phyloP scores from a whole-genome alignment of 768 basidiomycete genomes.

The Mycena filopes region DNA sequence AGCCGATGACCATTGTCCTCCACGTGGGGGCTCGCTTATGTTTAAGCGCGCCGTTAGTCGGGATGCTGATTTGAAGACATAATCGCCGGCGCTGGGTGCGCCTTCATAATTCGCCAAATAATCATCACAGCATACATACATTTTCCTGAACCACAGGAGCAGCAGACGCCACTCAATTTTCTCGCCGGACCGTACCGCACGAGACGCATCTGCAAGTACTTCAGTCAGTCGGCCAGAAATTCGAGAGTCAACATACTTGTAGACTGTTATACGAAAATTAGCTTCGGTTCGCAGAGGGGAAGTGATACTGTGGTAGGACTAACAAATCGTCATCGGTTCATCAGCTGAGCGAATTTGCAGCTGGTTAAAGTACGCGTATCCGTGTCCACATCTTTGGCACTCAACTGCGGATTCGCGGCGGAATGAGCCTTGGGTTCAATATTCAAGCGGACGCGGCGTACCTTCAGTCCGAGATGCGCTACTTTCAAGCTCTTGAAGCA shows the following conservation, averaged over 20 bases:
- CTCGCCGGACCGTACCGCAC: conserved; percentile 20
- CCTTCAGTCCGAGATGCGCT: conserved; percentile 24
- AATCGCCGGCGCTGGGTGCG: background rate
- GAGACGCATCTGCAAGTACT: conserved; percentile 1
- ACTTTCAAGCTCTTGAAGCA: conserved; percentile 21
- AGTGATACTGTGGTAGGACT: too few relatives aligned
- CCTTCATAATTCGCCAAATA: background rate
- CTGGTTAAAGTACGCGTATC: conserved; percentile 25
- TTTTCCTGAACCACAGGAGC: background rate
- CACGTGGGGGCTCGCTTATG: too few relatives aligned
- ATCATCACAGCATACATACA: background rate
- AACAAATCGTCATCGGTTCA: conserved; percentile 29
- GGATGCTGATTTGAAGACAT: too few relatives aligned
- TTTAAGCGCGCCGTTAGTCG: too few relatives aligned
- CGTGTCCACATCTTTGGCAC: conserved; percentile 27
- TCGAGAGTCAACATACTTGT: conserved; percentile 6
- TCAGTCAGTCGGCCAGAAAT: background rate
- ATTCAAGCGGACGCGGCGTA: background rate
- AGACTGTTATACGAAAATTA: background rate
- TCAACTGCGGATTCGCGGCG: background rate
- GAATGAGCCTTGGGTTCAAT: background rate
- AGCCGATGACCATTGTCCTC: background rate
- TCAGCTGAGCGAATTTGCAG: conserved; percentile 27
- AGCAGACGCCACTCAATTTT: conserved; percentile 5
- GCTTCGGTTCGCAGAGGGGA: background rate